Evolutionary conservation across 345 rosid species (phyloP).

Genomic region (Kernera saxatilis): DNA sequence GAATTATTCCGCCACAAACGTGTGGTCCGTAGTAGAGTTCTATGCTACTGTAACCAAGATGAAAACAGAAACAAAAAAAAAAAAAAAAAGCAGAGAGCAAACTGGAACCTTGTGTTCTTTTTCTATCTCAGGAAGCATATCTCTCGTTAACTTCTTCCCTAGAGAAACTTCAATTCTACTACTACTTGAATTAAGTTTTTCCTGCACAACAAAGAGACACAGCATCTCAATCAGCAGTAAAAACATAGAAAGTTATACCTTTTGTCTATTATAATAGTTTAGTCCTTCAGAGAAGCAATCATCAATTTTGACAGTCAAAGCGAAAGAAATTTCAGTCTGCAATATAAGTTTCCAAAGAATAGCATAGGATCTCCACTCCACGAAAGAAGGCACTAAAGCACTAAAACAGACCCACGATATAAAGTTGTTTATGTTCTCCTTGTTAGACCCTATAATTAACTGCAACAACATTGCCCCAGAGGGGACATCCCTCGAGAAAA

Average conservation of each 20-base stretch:
- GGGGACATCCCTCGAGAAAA: neutral
- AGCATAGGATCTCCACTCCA: neutral
- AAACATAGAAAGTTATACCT: neutral
- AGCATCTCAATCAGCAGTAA: neutral
- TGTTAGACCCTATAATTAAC: neutral
- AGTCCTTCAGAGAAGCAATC: neutral
- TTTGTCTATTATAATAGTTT: neutral
- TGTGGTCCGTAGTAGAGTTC: neutral
- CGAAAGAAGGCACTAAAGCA: neutral
- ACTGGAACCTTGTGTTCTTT: slow-evolving; percentile 84
- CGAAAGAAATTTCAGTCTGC: neutral
- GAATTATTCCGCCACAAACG: neutral
- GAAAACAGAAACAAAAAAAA: neutral
- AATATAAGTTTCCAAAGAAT: neutral
- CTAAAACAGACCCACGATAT: neutral
- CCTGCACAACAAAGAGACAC: slow-evolving; percentile 47
- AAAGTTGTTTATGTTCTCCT: neutral
- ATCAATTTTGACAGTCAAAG: neutral
- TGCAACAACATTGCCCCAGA: neutral
- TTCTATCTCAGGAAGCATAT: slow-evolving; percentile 96
- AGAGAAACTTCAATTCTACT: slow-evolving; percentile 84
- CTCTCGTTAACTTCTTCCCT: slow-evolving; percentile 84
- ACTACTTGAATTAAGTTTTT: slow-evolving; percentile 75
- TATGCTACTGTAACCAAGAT: slow-evolving; percentile 1
- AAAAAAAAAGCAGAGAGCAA: neutral